phyloP scores from a whole-genome alignment of 1,284 basidiomycete genomes.

The Phellinidium pouzarii region DNA sequence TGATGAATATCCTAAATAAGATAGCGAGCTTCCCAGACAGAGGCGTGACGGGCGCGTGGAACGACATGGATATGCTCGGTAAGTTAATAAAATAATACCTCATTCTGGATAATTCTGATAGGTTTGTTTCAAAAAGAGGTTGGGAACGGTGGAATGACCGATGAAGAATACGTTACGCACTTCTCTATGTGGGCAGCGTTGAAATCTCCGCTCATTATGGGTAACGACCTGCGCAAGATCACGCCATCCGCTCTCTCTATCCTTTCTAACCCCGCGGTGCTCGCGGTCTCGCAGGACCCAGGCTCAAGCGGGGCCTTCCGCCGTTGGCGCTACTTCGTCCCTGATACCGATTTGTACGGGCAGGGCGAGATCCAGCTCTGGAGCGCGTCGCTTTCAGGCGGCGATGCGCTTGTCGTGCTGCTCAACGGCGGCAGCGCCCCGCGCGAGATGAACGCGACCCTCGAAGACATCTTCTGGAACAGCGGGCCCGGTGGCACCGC shows the following conservation, averaged over 20 bases:
- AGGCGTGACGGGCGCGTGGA: conserved; percentile 34
- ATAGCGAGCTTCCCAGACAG: conserved; percentile 35
- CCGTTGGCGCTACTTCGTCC: conserved; percentile 19
- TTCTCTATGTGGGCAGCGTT: conserved; percentile 39
- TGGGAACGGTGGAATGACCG: conserved; percentile 38
- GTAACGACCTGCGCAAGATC: conserved; percentile 36
- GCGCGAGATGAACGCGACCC: conserved; percentile 19
- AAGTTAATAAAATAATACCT: neutral
- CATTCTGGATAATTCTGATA: neutral
- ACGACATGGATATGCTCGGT: conserved; percentile 38
- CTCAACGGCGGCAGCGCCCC: conserved; percentile 16
- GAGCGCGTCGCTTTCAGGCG: conserved; percentile 13
- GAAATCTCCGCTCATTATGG: conserved; percentile 38
- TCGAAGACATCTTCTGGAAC: conserved; percentile 18
- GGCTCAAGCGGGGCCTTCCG: conserved; percentile 10
- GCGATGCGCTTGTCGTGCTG: conserved; percentile 15
- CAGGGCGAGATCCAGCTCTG: conserved; percentile 20
- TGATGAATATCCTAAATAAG: conserved; percentile 34
- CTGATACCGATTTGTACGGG: conserved; percentile 16
- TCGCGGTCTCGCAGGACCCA: conserved; percentile 18
- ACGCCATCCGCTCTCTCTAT: conserved; percentile 16
- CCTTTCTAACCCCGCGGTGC: conserved; percentile 15
- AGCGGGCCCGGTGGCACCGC: conserved; percentile 12
- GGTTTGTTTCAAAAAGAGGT: conserved; percentile 24
- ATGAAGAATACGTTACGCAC: conserved; percentile 38